phyloP scores from a whole-genome alignment of 345 rosid species.

The Citrus reticulata region DNA sequence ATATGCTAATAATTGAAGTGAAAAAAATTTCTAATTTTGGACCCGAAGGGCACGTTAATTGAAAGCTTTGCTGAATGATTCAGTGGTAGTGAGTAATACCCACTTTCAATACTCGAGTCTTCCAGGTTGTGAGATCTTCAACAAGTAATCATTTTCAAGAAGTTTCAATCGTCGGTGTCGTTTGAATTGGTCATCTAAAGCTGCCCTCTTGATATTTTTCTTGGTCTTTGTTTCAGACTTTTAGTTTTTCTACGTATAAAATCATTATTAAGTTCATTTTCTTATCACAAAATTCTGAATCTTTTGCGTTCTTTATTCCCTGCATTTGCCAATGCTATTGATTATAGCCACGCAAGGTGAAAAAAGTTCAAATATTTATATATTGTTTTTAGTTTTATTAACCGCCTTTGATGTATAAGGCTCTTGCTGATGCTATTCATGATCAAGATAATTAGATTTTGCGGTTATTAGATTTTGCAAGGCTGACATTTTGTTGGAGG shows the following conservation, averaged over 20 bases:
- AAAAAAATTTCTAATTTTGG: no score
- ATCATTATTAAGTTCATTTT: neutral
- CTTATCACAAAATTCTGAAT: neutral
- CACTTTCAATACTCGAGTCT: no score
- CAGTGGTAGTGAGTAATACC: no score
- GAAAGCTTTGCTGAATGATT: no score
- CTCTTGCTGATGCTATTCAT: neutral
- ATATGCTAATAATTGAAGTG: no score
- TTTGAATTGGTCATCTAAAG: constrained; percentile 5
- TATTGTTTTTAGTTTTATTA: neutral
- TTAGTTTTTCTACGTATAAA: neutral
- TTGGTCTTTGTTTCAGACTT: constrained; percentile 5
- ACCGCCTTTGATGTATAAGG: neutral
- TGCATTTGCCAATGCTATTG: neutral
- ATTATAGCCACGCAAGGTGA: neutral
- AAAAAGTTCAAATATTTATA: no score
- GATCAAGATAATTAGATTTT: neutral
- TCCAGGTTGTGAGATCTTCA: neutral
- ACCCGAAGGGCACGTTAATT: no score
- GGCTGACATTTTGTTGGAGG: neutral
- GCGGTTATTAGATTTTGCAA: neutral
- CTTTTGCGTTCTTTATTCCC: neutral
- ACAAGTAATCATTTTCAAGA: neutral
- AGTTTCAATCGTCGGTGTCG: neutral
- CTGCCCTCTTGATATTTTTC: neutral